Conservation (phyloP, 1,284 basidiomycete species). For the Cutaneotrichosporon cyanovorans region DNA sequence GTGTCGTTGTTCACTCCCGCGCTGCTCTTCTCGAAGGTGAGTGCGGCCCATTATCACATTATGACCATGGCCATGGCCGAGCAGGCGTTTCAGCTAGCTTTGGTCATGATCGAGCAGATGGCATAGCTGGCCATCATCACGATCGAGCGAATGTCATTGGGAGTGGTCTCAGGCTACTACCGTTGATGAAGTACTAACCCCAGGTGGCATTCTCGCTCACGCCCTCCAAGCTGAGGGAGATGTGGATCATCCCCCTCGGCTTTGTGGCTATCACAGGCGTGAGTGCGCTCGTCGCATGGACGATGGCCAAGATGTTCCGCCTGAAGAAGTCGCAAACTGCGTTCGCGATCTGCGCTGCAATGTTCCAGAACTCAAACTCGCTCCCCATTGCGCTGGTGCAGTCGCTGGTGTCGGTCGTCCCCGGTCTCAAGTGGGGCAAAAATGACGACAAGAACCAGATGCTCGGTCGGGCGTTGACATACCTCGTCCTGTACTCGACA, state of each 20-base stretch:
- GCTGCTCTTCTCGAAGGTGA: constrained; percentile 87
- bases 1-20: constrained; percentile 85
- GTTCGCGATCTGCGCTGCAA: constrained; percentile 69
- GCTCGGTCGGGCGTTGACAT: constrained; percentile 85
- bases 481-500: constrained; percentile 85
- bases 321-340: constrained; percentile 49
- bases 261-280: constrained; percentile 63
- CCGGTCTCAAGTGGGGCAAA: constrained; percentile 69
- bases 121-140: too few species aligned
- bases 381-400: constrained; percentile 83
- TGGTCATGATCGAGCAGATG: too few species aligned
- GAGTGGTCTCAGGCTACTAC: too few species aligned
- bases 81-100: too few species aligned
- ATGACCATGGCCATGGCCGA: too few species aligned
- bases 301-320: constrained; percentile 41
- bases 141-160: too few species aligned
- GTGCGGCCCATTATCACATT: too few species aligned
- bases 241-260: constrained; percentile 85
- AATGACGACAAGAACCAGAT: constrained; percentile 77
- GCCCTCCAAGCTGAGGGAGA: constrained; percentile 67
- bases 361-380: constrained; percentile 63
- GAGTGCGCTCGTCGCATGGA: constrained; percentile 50
- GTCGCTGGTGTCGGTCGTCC: constrained; percentile 75
- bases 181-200: neutral
- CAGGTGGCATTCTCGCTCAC: constrained; percentile 47